Base-by-base conservation (phyloP, 345 rosid species). In the Murraya koenigii region DNA sequence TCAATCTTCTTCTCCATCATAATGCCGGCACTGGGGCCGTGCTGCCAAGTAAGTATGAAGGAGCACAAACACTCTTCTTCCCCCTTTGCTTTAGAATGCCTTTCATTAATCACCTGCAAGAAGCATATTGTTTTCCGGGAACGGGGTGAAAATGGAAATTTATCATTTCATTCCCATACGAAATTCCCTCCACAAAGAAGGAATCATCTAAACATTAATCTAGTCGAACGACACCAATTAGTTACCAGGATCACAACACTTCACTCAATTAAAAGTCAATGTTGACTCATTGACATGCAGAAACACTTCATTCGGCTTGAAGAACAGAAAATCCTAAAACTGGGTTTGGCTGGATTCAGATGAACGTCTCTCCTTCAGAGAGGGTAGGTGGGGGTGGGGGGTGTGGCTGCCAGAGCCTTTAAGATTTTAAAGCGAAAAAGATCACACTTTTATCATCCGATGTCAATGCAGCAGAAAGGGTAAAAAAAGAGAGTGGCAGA, bases 1-100 rank as follows among this genome's bases (percentile, higher is more conserved):
- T 83, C 92, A 13, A 89, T 63, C 39, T 72, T 84, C 79, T 77
- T 85, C 44, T 54, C 11, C 15, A 55, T 8, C 61, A 81, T 20
- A 28, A 8, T 64, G 23, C 75, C 83, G 10, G 38, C 54, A 47
- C 5, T 3, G 1, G 89, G 89, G 67, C 92, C 92, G 66, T 89
- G 92, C 28, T 39, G 41, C 90, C 88, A 87, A 26, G 28, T n/a
- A 23, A 89, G 64, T 41, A 83, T 15, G 77, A 87, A 89, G 25
- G 32, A 52, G 75, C 92, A 89, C 64, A 3, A 7, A 67, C 92
- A 89, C 60, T 54, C 81, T 69, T 87, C 90, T 70, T 80, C 82
- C 52, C 89, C 90, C 3, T 77, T 60, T 1, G 7, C 70, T 72
- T 78, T 66, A 55, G 79, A 73, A 82, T 87, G 92, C 38, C 78